Evolutionary conservation across 2,329 filamentous ascomycete species (phyloP).

Genomic region (Aspergillus novofumigatus): DNA sequence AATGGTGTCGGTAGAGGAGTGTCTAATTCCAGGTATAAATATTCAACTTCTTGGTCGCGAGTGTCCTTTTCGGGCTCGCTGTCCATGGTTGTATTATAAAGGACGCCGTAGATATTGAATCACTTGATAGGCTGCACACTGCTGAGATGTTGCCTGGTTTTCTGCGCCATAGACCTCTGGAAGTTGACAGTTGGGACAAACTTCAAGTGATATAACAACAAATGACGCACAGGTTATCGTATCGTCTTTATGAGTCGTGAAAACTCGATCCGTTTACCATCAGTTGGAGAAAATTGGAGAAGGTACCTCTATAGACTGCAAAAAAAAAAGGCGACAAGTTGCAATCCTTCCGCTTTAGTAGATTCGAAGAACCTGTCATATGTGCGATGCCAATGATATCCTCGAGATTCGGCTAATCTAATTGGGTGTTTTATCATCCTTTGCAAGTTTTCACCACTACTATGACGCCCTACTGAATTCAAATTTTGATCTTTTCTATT

Average conservation of each 20-base stretch:
- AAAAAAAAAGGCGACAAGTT: neutral
- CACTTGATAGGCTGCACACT: neutral
- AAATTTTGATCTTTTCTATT: neutral
- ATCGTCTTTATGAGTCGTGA: neutral
- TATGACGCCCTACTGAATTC: too few species aligned
- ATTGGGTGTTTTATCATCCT: neutral
- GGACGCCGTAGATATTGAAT: neutral
- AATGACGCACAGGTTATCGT: neutral
- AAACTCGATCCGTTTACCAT: neutral
- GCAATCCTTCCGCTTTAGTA: too few species aligned
- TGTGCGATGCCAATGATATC: too few species aligned
- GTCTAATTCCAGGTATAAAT: conserved; percentile 60
- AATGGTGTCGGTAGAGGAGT: conserved; percentile 51
- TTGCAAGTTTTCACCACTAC: too few species aligned
- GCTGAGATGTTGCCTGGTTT: neutral
- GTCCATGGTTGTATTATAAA: neutral
- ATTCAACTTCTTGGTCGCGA: conserved; percentile 41
- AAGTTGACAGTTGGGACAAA: neutral
- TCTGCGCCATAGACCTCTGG: neutral
- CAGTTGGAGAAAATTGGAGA: neutral
- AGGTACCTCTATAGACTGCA: neutral
- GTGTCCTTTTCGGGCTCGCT: neutral
- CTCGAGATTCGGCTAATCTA: neutral
- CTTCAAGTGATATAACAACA: neutral
- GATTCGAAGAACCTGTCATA: too few species aligned